These are phyloP conservation scores for Phytophthora pseudosyringae DNA, from an alignment of 352 stramenopile genomes.

Conservation along the genomic window DNA sequence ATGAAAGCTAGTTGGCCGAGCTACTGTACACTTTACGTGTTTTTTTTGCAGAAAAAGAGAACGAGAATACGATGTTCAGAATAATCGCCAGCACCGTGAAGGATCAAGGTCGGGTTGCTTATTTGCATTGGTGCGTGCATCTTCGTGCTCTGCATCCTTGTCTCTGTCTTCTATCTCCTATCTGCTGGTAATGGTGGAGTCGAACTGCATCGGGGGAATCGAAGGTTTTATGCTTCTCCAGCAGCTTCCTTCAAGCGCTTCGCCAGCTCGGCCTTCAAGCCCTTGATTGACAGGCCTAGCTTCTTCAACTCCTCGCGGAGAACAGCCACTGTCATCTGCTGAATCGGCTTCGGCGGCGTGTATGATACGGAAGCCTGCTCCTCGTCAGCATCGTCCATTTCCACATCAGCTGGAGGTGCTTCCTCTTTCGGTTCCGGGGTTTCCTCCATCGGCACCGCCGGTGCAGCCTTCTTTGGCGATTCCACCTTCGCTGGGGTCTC, in stretches of 20 bases:
- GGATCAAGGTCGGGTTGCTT: constrained; percentile 32
- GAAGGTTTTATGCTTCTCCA: constrained; percentile 37
- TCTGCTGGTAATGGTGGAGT: constrained; percentile 27
- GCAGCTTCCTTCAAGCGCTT: constrained; percentile 81
- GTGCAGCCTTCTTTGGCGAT: constrained; percentile 27
- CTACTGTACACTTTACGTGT: constrained; percentile 4
- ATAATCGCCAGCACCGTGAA: constrained; percentile 19
- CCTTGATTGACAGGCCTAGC: constrained; percentile 77
- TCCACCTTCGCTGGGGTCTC: constrained; percentile 11
- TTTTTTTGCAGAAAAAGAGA: constrained; percentile 15
- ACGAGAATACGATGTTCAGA: constrained; percentile 14
- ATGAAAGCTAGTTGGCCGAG: neutral
- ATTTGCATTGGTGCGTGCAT: constrained; percentile 35
- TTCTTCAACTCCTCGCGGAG: constrained; percentile 82
- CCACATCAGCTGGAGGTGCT: constrained; percentile 42
- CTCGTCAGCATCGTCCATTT: constrained; percentile 59
- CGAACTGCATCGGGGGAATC: constrained; percentile 12
- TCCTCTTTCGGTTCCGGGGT: constrained; percentile 26
- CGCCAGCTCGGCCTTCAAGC: constrained; percentile 84
- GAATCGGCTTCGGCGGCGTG: constrained; percentile 75
- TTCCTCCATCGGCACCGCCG: constrained; percentile 32
- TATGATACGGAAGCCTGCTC: constrained; percentile 45
- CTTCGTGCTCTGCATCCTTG: constrained; percentile 18
- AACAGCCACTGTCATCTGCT: constrained; percentile 76
- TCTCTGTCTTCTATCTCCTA: constrained; percentile 40